Evolutionary conservation across 129 eudicot species (phyloP).

Genomic region (Lonicera japonica): DNA sequence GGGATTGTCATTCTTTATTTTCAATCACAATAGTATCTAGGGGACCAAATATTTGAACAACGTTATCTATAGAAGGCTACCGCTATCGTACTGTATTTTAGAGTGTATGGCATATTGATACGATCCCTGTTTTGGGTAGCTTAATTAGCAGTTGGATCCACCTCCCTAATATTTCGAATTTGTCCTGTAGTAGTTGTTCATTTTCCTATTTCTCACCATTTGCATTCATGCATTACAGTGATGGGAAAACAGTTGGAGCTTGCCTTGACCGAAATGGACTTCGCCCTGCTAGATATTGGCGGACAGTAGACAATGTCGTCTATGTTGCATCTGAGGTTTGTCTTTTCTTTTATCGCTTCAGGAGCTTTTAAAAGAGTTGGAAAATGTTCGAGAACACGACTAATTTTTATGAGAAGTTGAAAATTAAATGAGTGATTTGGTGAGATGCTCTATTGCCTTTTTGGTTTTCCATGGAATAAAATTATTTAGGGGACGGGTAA

Average conservation of each 20-base stretch:
- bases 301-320: slow-evolving; percentile 88
- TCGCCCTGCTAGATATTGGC: slow-evolving; percentile 99
- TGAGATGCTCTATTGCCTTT: too few species aligned
- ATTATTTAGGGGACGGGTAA: too few species aligned
- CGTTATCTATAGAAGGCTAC: too few species aligned
- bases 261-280: slow-evolving; percentile 98
- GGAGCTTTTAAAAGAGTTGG: neutral
- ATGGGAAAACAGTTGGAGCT: slow-evolving; percentile 99
- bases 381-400: neutral
- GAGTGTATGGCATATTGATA: neutral
- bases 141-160: neutral
- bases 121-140: neutral
- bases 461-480: too few species aligned
- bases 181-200: neutral
- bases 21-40: too few species aligned
- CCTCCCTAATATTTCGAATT: neutral
- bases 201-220: neutral
- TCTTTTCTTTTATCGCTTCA: neutral
- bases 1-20: too few species aligned
- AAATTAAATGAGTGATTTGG: too few species aligned
- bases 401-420: too few species aligned
- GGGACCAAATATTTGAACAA: too few species aligned
- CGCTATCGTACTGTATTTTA: too few species aligned
- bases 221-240: slow-evolving; percentile 35
- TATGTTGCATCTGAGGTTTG: slow-evolving; percentile 99